Base-by-base conservation (phyloP, 768 basidiomycete species). In the Collybia mongolica region DNA sequence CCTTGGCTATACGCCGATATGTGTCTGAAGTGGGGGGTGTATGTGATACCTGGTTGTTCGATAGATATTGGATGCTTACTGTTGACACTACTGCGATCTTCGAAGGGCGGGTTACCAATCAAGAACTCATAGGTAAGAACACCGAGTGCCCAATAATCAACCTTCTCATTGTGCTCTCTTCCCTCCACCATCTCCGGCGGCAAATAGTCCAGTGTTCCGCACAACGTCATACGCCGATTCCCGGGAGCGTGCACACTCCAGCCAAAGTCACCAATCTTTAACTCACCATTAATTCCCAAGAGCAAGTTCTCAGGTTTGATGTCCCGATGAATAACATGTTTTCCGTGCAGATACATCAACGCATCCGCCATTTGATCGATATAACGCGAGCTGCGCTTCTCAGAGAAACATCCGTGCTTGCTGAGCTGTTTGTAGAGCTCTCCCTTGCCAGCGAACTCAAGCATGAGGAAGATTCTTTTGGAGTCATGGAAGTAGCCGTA, bases 341-440 rank as follows among this genome's bases (percentile, higher is more conserved):
- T 99, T 46, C 77, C 73, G 64, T 99, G 97, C 15, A 98, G 78
- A 65, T 99, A 99, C 9, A 74, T 75, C 39, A 99, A 72, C 2
- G 96, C 97, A 67, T 98, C 96, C 8, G 95, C 90, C 96, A 99
- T 98, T 65, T 98, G 97, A 63, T 93, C 89, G 58, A 98, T 88
- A 66, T 99, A 99, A 65, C 93, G 72, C 14, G 90, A 81, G 60
- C 88, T 90, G 24, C 93, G 76, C 63, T 85, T 86, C 75, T 98
- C 97, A 15, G 86, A 83, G 73, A 98, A 99, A 55, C 79, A 77
- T 11, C 92, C 90, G 45, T 82, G 74, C 66, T 93, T 93, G 59
- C 83, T 85, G 46, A 99, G 81, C 58, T 98, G 94, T 69, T 91
- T 96, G 76, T 98, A 98, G 43, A 99, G 77, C 68, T 99, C 97